These are phyloP conservation scores for Penicillium manginii DNA, from an alignment of 495 filamentous ascomycete genomes.

Conservation along the genomic window DNA sequence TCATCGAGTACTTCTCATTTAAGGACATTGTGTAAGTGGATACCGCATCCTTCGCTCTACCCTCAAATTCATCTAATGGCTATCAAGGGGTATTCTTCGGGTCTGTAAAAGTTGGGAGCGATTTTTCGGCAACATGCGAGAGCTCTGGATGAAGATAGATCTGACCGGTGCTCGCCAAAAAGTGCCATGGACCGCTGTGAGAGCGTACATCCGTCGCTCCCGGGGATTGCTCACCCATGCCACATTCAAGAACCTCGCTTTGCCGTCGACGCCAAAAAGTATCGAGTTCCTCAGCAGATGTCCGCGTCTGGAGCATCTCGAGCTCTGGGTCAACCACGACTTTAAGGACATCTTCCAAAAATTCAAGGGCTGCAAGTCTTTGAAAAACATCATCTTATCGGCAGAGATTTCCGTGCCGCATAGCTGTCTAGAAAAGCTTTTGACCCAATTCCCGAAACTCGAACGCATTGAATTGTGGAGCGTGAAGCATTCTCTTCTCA, in stretches of 20 bases:
- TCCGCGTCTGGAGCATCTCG: slow-evolving; percentile 40
- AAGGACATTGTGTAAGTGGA: slow-evolving; percentile 52
- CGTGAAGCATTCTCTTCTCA: slow-evolving; percentile 19
- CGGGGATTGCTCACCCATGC: slow-evolving; percentile 44
- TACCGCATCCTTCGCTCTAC: too few relatives aligned
- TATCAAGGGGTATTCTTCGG: slow-evolving; percentile 46
- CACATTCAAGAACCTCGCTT: slow-evolving; percentile 38
- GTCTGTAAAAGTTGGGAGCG: slow-evolving; percentile 58
- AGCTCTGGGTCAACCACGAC: slow-evolving; percentile 27
- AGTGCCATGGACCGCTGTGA: slow-evolving; percentile 43
- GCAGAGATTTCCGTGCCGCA: slow-evolving; percentile 35
- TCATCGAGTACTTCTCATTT: slow-evolving; percentile 51
- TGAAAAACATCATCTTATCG: slow-evolving; percentile 49
- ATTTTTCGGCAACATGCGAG: slow-evolving; percentile 45
- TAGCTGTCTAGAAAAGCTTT: slow-evolving; percentile 38
- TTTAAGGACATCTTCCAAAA: slow-evolving; percentile 32
- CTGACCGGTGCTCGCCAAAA: slow-evolving; percentile 45
- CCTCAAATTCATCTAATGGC: slow-evolving; percentile 1
- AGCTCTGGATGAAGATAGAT: slow-evolving; percentile 58
- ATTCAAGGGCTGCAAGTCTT: slow-evolving; percentile 36
- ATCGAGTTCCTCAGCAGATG: slow-evolving; percentile 44
- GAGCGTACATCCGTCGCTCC: slow-evolving; percentile 48
- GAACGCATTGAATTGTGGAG: slow-evolving; percentile 44
- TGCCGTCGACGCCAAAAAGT: slow-evolving; percentile 26
- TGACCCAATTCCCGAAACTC: slow-evolving; percentile 43